Conservation (phyloP, 2,329 filamentous ascomycete genomes). For the Onygenales sp. region DNA sequence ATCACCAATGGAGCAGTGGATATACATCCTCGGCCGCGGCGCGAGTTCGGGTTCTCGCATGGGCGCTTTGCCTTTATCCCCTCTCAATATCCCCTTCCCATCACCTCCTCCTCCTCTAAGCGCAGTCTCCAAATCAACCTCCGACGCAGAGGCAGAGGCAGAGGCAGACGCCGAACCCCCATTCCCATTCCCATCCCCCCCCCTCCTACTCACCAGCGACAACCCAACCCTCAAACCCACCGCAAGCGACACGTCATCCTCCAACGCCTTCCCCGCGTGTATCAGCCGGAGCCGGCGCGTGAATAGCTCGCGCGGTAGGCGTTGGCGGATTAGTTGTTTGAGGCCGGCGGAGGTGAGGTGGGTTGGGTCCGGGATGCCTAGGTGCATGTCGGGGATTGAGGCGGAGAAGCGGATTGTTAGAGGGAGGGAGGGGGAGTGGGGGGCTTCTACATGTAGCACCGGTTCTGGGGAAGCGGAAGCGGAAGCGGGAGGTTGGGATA, state of each 20-base stretch:
- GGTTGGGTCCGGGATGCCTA: constrained; percentile 61
- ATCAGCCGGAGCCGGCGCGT: constrained; percentile 76
- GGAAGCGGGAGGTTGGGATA: no score
- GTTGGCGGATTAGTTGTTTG: constrained; percentile 69
- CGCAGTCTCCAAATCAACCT: no score
- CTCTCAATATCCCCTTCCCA: constrained; percentile 6
- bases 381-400: constrained; percentile 69
- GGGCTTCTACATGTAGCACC: no score
- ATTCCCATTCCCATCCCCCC: no score
- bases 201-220: constrained; percentile 29
- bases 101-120: background rate
- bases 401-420: constrained; percentile 87
- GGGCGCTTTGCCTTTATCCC: constrained; percentile 55
- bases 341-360: constrained; percentile 66
- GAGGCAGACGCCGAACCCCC: constrained; percentile 12
- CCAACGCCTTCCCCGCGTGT: constrained; percentile 75
- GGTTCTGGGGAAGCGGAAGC: background rate
- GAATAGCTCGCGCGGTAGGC: constrained; percentile 54
- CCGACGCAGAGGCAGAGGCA: constrained; percentile 9
- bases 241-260: constrained; percentile 60
- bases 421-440: constrained; percentile 40
- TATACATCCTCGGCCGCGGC: constrained; percentile 55
- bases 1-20: constrained; percentile 85
- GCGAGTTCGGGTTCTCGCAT: constrained; percentile 29
- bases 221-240: constrained; percentile 56